Base-by-base conservation (phyloP, 768 basidiomycete species). In the Lentinula guzmanii region DNA sequence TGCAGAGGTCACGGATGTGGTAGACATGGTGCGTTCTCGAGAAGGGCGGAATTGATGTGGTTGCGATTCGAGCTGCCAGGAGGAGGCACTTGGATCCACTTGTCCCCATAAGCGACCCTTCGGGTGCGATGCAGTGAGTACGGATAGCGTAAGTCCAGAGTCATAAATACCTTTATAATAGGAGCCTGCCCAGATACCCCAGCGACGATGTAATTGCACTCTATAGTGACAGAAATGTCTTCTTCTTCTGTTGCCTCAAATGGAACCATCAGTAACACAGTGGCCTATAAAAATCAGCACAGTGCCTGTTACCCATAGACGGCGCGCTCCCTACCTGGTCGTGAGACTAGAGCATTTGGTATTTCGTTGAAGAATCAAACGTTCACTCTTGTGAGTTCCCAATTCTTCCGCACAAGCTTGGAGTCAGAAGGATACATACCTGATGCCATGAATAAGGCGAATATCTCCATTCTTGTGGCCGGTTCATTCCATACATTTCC, bases 391-490 rank as follows among this genome's bases (percentile, higher is more conserved):
- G 10, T 52, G 35, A 8, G 63, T 68, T 63, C 70, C 67, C 63
- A 18, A 52, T 11, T 51, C 37, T 35, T 35, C 11, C 15, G 28
- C 34, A 28, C 18, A 18, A 52, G 13, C 10, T 24, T 28, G 28
- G 3, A 28, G 10, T 60, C 21, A 9, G 50, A 24, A 61, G 62
- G 34, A 60, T 51, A 34, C 16, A 64, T 68, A 91, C 91, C 84
- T 93, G 91, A 73, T 93, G 91, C 91, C 91, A 93, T 65, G 91
- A 90, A 67, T 93, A 93, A 24, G 48, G 52, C 16, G 66, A 65
- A 24, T 64, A 60, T 59, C 58, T 59, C 58, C 58, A 59, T 39
- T 59, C 58, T n/a, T 59, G 48, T 33, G 9, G 43, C 16, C 33
- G 28, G 2, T 46, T 15, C 46, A 50, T 37, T n/a, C n/a, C 34